A percentile compares a stretch with the other conserved stretches of the same genome.
Conservation (phyloP, 73 alveolate genomes). For the Tetrahymena elliotti region DNA sequence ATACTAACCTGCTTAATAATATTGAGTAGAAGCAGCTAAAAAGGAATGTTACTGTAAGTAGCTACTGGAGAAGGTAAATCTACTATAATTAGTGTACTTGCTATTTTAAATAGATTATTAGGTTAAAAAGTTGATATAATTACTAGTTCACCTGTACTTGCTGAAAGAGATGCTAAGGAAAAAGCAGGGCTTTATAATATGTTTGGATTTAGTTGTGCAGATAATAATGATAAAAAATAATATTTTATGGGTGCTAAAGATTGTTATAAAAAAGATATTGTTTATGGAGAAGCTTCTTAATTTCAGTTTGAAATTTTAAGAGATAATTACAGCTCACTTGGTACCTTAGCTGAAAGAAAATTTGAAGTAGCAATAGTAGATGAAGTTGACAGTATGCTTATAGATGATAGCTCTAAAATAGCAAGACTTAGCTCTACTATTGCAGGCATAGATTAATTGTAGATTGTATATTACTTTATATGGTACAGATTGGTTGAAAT, state of each 20-base stretch:
- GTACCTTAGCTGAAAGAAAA: conserved; percentile 7
- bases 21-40: background rate
- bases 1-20: background rate
- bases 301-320: conserved; percentile 17
- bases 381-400: conserved; percentile 33
- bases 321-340: conserved; percentile 4
- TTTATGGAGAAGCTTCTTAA: conserved; percentile 4
- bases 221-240: background rate
- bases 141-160: conserved; percentile 65
- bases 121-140: conserved; percentile 58
- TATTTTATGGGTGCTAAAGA: conserved; percentile 11
- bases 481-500: background rate
- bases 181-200: conserved; percentile 13
- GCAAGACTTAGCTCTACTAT: conserved; percentile 7
- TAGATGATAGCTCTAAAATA: conserved; percentile 12
- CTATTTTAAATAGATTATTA: conserved; percentile 43
- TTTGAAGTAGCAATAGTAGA: conserved; percentile 2
- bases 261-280: conserved; percentile 42
- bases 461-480: background rate
- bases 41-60: conserved; percentile 56
- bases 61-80: conserved; percentile 82
- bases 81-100: conserved; percentile 49
- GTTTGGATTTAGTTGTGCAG: conserved; percentile 35
- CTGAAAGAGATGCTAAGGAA: conserved; percentile 64
- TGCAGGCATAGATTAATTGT: background rate